phyloP scores from a whole-genome alignment of 305 asterid species.

The Fraxinus paxiana region DNA sequence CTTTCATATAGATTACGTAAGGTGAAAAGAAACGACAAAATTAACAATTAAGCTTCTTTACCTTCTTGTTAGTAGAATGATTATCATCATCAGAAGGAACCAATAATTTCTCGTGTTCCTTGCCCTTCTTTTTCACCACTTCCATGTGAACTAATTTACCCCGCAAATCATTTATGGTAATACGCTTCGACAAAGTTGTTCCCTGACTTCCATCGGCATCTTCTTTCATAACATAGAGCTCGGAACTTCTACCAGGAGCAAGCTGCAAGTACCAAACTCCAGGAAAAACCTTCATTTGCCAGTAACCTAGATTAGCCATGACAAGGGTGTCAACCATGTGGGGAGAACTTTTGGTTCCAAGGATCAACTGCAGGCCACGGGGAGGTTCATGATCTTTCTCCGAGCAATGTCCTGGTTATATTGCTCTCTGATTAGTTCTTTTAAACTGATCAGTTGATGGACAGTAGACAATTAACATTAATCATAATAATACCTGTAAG shows the following conservation, averaged over 20 bases:
- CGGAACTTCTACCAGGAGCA: slow-evolving; percentile 95
- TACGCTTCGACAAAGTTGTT: slow-evolving; percentile 58
- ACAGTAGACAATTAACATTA: slow-evolving; percentile 10
- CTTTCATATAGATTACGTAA: slow-evolving; percentile 7
- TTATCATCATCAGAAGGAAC: slow-evolving; percentile 61
- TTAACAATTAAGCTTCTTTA: slow-evolving; percentile 23
- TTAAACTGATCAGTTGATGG: slow-evolving; percentile 8
- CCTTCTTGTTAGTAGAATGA: slow-evolving; percentile 42
- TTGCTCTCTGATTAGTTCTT: slow-evolving; percentile 26
- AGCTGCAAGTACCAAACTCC: slow-evolving; percentile 98
- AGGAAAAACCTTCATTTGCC: slow-evolving; percentile 98
- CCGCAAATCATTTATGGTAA: slow-evolving; percentile 75
- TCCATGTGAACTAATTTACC: slow-evolving; percentile 87
- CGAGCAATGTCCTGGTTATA: slow-evolving; percentile 79
- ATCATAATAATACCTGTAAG: slow-evolving; percentile 62
- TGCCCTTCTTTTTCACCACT: slow-evolving; percentile 86
- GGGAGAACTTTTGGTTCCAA: slow-evolving; percentile 79
- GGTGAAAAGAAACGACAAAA: slow-evolving; percentile 9
- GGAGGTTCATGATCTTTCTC: slow-evolving; percentile 98
- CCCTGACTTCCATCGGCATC: slow-evolving; percentile 52
- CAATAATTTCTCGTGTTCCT: slow-evolving; percentile 73
- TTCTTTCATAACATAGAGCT: slow-evolving; percentile 76
- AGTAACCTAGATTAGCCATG: slow-evolving; percentile 98
- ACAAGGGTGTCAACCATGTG: slow-evolving; percentile 96
- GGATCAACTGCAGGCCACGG: slow-evolving; percentile 92